Conservation (phyloP, 352 stramenopile genomes). For the Globisporangium carolinianum region DNA sequence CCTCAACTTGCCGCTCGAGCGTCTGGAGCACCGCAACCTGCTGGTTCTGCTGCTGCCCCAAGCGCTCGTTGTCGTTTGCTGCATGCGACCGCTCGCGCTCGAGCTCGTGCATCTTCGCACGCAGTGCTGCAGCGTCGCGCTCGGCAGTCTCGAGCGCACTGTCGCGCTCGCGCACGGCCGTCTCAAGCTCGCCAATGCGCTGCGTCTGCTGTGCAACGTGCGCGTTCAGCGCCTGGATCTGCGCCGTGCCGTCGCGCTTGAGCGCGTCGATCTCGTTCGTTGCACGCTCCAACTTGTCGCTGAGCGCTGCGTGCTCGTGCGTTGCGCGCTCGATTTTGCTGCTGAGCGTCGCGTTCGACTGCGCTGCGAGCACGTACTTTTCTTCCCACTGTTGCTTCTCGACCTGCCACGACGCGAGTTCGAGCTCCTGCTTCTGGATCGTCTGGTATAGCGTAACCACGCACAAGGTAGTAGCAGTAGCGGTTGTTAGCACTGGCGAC, state of each 20-base stretch:
- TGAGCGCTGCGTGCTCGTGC: slow-evolving; percentile 52
- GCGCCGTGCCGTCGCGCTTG: slow-evolving; percentile 40
- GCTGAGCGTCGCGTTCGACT: slow-evolving; percentile 59
- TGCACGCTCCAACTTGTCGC: slow-evolving; percentile 60
- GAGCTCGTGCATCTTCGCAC: slow-evolving; percentile 36
- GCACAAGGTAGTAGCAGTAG: background rate
- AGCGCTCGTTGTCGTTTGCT: slow-evolving; percentile 33
- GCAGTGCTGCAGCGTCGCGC: slow-evolving; percentile 32
- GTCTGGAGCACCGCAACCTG: slow-evolving; percentile 28
- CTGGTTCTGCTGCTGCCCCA: slow-evolving; percentile 31
- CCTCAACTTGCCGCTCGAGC: slow-evolving; percentile 35
- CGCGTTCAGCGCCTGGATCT: slow-evolving; percentile 42
- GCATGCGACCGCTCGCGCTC: slow-evolving; percentile 29
- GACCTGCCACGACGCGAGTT: slow-evolving; percentile 41
- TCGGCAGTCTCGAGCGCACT: slow-evolving; percentile 23
- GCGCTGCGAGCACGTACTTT: slow-evolving; percentile 50
- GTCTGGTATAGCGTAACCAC: slow-evolving; percentile 15
- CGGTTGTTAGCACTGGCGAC: background rate
- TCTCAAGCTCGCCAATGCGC: slow-evolving; percentile 42
- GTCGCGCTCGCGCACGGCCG: slow-evolving; percentile 35
- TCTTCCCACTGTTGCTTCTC: slow-evolving; percentile 78
- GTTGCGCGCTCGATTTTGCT: slow-evolving; percentile 55
- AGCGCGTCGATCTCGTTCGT: slow-evolving; percentile 42
- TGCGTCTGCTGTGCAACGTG: slow-evolving; percentile 45
- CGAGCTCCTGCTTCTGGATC: slow-evolving; percentile 54